These are phyloP conservation scores for Starmerella potacharoeniae DNA, from an alignment of 805 yeast species.

Conservation along the genomic window DNA sequence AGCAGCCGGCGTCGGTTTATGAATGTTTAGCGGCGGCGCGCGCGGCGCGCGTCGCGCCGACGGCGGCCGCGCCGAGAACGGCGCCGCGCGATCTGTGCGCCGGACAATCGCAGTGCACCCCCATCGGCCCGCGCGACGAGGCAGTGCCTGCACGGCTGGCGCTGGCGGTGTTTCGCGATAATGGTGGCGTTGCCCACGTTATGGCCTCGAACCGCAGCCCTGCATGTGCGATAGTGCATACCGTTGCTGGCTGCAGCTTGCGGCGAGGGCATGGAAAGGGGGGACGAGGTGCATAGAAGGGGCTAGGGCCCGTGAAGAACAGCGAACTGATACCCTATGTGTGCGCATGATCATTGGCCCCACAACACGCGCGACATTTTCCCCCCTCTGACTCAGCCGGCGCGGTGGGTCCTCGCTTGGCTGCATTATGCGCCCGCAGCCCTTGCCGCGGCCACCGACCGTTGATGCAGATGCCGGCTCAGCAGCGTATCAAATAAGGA, in stretches of 20 bases:
- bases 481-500: neutral
- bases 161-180: neutral
- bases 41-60: no score
- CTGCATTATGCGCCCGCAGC: neutral
- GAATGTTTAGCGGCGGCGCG: no score
- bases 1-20: no score
- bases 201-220: neutral
- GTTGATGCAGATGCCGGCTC: neutral
- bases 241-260: slow-evolving; percentile 4
- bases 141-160: neutral
- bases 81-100: no score
- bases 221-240: slow-evolving; percentile 2
- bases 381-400: neutral
- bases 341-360: slow-evolving; percentile 2
- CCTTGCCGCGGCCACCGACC: neutral
- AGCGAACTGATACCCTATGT: neutral
- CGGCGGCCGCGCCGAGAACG: no score
- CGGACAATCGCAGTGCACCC: no score
- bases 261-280: neutral
- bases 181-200: slow-evolving; percentile 1
- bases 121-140: neutral
- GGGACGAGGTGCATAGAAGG: neutral
- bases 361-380: neutral
- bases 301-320: neutral
- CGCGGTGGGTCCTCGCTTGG: slow-evolving; percentile 1